phyloP scores from a whole-genome alignment of 306 rosid species.

The Begonia masoniana region DNA sequence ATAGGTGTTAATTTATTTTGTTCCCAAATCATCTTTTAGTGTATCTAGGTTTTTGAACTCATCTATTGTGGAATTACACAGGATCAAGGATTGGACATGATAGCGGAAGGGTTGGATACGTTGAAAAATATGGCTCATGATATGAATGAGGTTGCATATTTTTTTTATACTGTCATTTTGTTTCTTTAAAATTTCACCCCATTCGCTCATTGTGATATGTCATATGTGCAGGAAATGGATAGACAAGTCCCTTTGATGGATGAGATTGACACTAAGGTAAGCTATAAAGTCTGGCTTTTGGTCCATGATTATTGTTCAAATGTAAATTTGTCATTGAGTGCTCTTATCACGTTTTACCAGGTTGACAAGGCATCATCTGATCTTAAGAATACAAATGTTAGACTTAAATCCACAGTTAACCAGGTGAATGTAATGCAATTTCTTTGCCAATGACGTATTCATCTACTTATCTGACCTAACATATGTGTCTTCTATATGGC shows the following conservation, averaged over 20 bases:
- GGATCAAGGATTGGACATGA: conserved; percentile 98
- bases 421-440: conserved; percentile 27
- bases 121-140: conserved; percentile 94
- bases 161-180: conserved; percentile 9
- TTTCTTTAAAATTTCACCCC: not conserved
- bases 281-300: conserved; percentile 8
- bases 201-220: conserved; percentile 8
- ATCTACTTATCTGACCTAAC: too few relatives aligned
- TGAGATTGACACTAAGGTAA: conserved; percentile 90
- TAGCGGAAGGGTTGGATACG: conserved; percentile 87
- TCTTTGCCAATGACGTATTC: too few relatives aligned
- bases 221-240: conserved; percentile 60
- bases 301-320: conserved; percentile 28
- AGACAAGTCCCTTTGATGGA: conserved; percentile 99
- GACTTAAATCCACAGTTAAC: conserved; percentile 85
- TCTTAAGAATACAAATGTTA: conserved; percentile 93
- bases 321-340: conserved; percentile 1
- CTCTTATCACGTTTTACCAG: too few relatives aligned
- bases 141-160: conserved; percentile 78
- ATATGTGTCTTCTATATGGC: conserved; percentile 15
- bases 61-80: conserved; percentile 16
- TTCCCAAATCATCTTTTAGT: not conserved
- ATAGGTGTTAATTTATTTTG: conserved; percentile 4
- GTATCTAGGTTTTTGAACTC: conserved; percentile 5
- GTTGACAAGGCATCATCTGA: conserved; percentile 75